These are phyloP conservation scores for Xylaria polymorpha DNA, from an alignment of 2,329 filamentous ascomycete genomes.

Conservation along the genomic window DNA sequence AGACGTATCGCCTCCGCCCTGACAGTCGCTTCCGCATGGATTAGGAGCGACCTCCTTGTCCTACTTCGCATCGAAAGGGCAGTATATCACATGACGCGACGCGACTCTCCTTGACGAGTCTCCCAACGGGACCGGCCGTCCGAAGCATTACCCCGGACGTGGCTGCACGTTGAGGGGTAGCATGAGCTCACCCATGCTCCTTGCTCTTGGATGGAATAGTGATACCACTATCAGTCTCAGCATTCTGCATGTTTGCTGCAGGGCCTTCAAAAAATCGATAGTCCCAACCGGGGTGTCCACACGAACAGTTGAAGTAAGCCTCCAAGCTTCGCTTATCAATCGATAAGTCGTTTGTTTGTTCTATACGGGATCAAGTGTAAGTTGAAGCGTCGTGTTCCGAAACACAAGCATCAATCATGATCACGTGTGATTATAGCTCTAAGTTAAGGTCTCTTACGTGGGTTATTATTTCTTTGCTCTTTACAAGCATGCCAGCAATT, in stretches of 20 bases:
- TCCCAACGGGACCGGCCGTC: conserved; percentile 8
- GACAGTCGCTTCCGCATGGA: conserved; percentile 9
- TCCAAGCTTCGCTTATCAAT: neutral
- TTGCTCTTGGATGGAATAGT: neutral
- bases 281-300: conserved; percentile 4
- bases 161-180: conserved; percentile 5
- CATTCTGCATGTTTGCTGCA: conserved; percentile 32
- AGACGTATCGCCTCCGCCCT: conserved; percentile 15
- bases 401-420: neutral
- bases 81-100: conserved; percentile 25
- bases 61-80: conserved; percentile 1
- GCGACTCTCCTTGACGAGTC: neutral
- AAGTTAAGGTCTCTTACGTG: neutral
- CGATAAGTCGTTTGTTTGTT: neutral
- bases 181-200: conserved; percentile 7
- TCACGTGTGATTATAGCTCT: neutral
- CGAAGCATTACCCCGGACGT: neutral
- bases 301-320: conserved; percentile 7
- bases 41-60: neutral
- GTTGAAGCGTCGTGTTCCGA: conserved; percentile 8
- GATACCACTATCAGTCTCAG: conserved; percentile 8
- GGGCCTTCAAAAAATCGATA: conserved; percentile 2
- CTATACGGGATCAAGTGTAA: neutral
- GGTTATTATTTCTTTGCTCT: conserved; percentile 9
- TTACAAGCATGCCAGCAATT: conserved; percentile 46